A percentile compares a stretch with the other conserved stretches of the same genome.
Conservation (phyloP, 2,329 filamentous ascomycete species). For the Aaosphaeria pasadenensis region DNA sequence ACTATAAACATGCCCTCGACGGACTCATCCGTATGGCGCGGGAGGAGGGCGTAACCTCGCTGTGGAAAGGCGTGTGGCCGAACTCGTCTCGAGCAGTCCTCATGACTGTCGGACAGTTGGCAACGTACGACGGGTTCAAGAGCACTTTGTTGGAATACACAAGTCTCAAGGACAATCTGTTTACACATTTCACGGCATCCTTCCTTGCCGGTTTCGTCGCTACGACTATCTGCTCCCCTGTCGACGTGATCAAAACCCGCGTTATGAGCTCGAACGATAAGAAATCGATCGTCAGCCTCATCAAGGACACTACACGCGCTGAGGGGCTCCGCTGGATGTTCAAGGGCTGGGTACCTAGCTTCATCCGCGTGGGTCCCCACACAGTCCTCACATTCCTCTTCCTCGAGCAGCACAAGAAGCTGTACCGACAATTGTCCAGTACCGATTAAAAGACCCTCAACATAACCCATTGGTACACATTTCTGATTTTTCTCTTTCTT, state of each 20-base stretch:
- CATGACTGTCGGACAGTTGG: constrained; percentile 83
- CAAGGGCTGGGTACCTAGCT: constrained; percentile 83
- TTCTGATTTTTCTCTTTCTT: too few species aligned
- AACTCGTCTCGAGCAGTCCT: constrained; percentile 79
- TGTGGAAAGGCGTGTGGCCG: constrained; percentile 84
- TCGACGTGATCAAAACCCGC: constrained; percentile 86
- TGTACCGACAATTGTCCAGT: constrained; percentile 53
- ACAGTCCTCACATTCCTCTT: constrained; percentile 86
- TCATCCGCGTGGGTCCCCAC: constrained; percentile 66
- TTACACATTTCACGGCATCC: constrained; percentile 74
- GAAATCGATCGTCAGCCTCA: constrained; percentile 56
- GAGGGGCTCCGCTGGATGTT: constrained; percentile 84
- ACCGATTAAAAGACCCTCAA: too few species aligned
- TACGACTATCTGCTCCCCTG: constrained; percentile 78
- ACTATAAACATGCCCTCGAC: constrained; percentile 86
- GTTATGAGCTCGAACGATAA: constrained; percentile 69
- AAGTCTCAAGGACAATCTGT: constrained; percentile 63
- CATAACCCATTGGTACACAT: too few species aligned
- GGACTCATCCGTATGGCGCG: constrained; percentile 84
- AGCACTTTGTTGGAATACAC: constrained; percentile 63
- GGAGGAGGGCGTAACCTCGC: constrained; percentile 71
- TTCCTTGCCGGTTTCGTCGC: constrained; percentile 79
- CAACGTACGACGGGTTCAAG: constrained; percentile 84
- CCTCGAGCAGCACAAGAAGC: constrained; percentile 79
- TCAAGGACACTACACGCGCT: constrained; percentile 64